phyloP scores from a whole-genome alignment of 345 rosid species.

The Hirschfeldia incana region DNA sequence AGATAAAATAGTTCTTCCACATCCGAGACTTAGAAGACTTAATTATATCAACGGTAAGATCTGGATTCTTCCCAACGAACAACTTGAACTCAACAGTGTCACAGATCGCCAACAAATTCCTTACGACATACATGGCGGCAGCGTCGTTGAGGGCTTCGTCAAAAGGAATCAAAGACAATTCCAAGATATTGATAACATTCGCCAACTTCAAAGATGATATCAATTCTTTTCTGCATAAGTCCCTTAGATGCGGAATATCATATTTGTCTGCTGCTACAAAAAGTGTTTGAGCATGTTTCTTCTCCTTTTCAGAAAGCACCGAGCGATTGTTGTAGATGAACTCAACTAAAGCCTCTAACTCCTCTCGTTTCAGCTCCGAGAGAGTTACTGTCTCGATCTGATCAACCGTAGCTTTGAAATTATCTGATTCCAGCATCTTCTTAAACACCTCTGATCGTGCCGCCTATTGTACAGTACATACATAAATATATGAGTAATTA shows the following conservation, averaged over 20 bases:
- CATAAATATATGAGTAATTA: neutral
- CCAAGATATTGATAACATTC: neutral
- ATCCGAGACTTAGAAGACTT: neutral
- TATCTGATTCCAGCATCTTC: conserved; percentile 24
- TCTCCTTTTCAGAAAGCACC: neutral
- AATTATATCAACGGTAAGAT: conserved; percentile 15
- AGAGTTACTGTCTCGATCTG: neutral
- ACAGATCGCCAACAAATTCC: neutral
- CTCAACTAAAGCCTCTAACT: conserved; percentile 1
- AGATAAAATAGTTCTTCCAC: neutral
- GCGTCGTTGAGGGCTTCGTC: neutral
- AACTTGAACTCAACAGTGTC: neutral
- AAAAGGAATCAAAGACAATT: neutral
- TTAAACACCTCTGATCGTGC: conserved; percentile 19
- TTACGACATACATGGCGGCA: neutral
- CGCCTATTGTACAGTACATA: neutral
- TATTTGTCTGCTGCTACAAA: conserved; percentile 13
- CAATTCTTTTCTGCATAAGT: conserved; percentile 11
- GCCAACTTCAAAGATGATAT: neutral
- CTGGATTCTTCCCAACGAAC: conserved; percentile 2
- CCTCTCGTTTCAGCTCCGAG: neutral
- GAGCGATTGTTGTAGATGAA: neutral
- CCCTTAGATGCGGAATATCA: conserved; percentile 2
- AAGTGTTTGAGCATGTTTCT: neutral
- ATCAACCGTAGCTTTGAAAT: neutral